phyloP scores from a whole-genome alignment of 2,329 filamentous ascomycete genomes.

The Penicillium sp. region DNA sequence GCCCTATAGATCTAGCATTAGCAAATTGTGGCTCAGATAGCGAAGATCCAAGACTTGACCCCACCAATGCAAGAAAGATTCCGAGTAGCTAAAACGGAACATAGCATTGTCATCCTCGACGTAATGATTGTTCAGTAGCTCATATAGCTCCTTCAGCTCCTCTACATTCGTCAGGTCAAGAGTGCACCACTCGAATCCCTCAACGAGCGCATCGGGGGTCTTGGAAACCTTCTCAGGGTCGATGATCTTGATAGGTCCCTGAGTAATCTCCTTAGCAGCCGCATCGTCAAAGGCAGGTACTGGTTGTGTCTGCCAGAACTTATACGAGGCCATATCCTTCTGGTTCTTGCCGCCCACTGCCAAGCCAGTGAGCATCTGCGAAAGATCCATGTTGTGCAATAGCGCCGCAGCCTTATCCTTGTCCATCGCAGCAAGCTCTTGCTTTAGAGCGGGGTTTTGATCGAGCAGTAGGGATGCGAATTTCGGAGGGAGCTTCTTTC shows the following conservation, averaged over 20 bases:
- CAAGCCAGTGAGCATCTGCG: slow-evolving; percentile 51
- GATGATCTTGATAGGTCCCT: slow-evolving; percentile 81
- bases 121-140: slow-evolving; percentile 88
- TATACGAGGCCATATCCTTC: slow-evolving; percentile 96
- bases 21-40: not conserved
- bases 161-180: slow-evolving; percentile 77
- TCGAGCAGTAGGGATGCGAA: slow-evolving; percentile 44
- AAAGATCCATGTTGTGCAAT: slow-evolving; percentile 50
- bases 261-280: slow-evolving; percentile 52
- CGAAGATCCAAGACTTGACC: not conserved
- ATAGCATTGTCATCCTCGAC: slow-evolving; percentile 96
- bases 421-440: slow-evolving; percentile 70
- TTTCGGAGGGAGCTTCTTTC: slow-evolving; percentile 36
- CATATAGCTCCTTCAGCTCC: slow-evolving; percentile 85
- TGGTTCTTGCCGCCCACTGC: slow-evolving; percentile 80
- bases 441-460: slow-evolving; percentile 63
- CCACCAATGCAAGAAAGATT: slow-evolving; percentile 84
- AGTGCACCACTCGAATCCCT: slow-evolving; percentile 91
- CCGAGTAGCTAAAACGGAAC: slow-evolving; percentile 96
- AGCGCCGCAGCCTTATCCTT: slow-evolving; percentile 57
- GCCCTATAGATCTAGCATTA: slow-evolving; percentile 58
- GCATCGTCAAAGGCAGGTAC: slow-evolving; percentile 74
- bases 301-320: slow-evolving; percentile 98
- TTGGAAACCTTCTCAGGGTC: slow-evolving; percentile 76
- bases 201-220: slow-evolving; percentile 70